Base-by-base conservation (phyloP, 306 rosid species). In the Cucurbita maxima region DNA sequence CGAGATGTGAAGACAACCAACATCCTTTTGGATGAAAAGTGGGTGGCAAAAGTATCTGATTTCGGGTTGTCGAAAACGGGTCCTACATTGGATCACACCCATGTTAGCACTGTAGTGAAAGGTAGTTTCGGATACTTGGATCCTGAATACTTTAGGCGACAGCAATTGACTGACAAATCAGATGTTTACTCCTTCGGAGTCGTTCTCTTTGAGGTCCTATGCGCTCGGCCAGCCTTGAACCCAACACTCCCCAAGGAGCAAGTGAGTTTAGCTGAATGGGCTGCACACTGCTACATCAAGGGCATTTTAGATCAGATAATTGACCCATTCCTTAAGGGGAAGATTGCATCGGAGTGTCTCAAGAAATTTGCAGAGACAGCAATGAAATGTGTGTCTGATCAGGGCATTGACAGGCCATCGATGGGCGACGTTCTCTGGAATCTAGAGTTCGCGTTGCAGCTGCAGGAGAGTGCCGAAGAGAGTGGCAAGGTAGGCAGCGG, bases 361-460 rank as follows among this genome's bases (percentile, higher is more conserved):
- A 95, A 86, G 80, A 95, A 95, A 86, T 86, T 95, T 5, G 91
- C 99, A 0, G 99, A 89, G 87, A 95, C 97, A 7, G 99, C 99
- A 5, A 95, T 95, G 97, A 95, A 95, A 83, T 95, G 99, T 6
- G 99, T 95, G 75, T 72, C 87, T 1, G 99, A 95, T 77, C 99
- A 95, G 81, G 86, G 99, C 76, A 91, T 95, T 43, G 97, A 95
- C 5, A 88, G 99, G 91, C 99, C 97, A 1, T 95, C 99, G 13
- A 95, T 95, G 96, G 99, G 99, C 8, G 99, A 95, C 60, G 99
- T 95, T 8, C 80, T 95, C 81, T 95, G 99, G 99, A 95, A 95
- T 87, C 95, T 95, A 10, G 99, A 95, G 81, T 95, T 95, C 34
- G 97, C 97, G 37, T 85, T 95, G 89, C 99, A 95, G 92, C 86